Evolutionary conservation across 495 filamentous ascomycete genomes (phyloP).

Genomic region (Penicillium cinerascens): DNA sequence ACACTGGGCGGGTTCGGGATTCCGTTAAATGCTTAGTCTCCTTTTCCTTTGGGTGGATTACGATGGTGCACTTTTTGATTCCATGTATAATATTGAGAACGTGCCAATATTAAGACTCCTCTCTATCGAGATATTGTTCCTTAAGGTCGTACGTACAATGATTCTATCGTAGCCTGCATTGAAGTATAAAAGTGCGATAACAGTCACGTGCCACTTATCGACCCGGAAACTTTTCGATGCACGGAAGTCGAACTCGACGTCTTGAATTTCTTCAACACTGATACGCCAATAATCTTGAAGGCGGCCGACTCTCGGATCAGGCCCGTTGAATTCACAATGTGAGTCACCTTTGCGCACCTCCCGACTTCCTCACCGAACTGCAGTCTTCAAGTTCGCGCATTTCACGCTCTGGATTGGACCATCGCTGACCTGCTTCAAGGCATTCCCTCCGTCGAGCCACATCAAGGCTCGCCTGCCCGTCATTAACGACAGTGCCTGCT

Average conservation of each 20-base stretch:
- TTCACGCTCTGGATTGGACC: background rate
- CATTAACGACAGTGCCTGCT: background rate
- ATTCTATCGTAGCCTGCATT: background rate
- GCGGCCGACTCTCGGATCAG: background rate
- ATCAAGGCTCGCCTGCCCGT: slow-evolving; percentile 44
- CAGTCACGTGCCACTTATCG: slow-evolving; percentile 16
- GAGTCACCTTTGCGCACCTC: background rate
- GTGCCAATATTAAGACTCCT: slow-evolving; percentile 8
- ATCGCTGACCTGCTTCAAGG: slow-evolving; percentile 27
- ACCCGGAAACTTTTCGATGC: slow-evolving; percentile 4
- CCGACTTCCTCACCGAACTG: background rate
- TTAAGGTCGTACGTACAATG: background rate
- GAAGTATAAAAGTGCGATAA: background rate
- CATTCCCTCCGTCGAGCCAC: slow-evolving; percentile 51
- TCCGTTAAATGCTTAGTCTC: slow-evolving; percentile 4
- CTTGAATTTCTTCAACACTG: background rate
- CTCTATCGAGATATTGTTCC: background rate
- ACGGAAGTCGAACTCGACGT: background rate
- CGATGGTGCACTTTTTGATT: background rate
- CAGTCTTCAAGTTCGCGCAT: background rate
- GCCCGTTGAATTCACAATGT: background rate
- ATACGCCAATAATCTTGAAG: background rate
- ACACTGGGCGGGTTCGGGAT: background rate
- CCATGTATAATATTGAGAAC: slow-evolving; percentile 6
- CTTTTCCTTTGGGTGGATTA: slow-evolving; percentile 1